Evolutionary conservation across 257 asterid species (phyloP).

Genomic region (Solanum verrucosum): DNA sequence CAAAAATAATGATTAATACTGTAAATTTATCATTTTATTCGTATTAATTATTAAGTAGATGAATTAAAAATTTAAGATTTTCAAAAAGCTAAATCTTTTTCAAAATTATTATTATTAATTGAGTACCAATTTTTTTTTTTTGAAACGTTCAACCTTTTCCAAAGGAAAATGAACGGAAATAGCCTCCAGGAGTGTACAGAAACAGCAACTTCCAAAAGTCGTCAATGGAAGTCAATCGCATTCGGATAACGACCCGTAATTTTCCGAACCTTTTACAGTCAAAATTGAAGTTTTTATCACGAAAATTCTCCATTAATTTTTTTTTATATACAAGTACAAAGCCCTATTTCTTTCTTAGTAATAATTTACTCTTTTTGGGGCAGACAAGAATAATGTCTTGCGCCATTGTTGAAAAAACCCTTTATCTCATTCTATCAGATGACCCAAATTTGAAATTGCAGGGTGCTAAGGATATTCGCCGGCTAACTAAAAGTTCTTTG

Average conservation of each 20-base stretch:
- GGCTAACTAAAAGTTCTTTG: constrained; percentile 70
- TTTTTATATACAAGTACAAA: not conserved
- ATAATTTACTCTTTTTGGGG: not conserved
- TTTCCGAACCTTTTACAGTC: not conserved
- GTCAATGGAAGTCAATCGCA: not conserved
- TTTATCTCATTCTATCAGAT: constrained; percentile 42
- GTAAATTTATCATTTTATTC: too few species aligned
- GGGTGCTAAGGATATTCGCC: constrained; percentile 76
- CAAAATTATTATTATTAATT: too few species aligned
- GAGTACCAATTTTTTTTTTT: too few species aligned
- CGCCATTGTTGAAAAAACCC: constrained; percentile 30
- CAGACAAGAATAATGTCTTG: constrained; percentile 10
- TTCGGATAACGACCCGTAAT: not conserved
- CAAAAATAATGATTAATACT: too few species aligned
- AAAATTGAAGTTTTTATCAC: not conserved
- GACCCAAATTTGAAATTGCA: constrained; percentile 27
- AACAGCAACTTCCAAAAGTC: not conserved
- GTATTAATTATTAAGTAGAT: too few species aligned
- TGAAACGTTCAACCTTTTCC: too few species aligned
- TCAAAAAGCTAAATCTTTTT: too few species aligned
- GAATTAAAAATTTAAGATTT: too few species aligned
- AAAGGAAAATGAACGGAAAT: not conserved
- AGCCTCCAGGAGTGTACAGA: not conserved
- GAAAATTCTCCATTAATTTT: not conserved
- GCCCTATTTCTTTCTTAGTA: too few species aligned